Percentiles rank a stretch among this genome's conserved stretches.
Conservation (phyloP, 1,284 basidiomycete species). For the Puccinia triticina region DNA sequence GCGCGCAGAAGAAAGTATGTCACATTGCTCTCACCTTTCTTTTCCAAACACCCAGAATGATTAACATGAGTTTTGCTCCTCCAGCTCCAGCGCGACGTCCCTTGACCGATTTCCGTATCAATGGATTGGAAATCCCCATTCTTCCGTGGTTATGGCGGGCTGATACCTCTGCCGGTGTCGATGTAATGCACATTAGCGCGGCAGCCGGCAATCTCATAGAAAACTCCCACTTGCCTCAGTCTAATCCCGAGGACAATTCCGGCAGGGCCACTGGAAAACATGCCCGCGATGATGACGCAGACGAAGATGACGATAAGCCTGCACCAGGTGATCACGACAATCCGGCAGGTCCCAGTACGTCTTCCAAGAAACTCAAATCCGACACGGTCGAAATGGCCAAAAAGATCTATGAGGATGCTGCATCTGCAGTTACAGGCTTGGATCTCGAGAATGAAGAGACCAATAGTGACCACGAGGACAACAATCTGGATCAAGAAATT, state of each 20-base stretch:
- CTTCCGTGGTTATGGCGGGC: constrained; percentile 62
- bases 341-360: background rate
- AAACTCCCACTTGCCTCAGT: background rate
- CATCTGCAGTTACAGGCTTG: constrained; percentile 26
- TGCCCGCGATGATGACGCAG: constrained; percentile 10
- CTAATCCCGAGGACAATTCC: background rate
- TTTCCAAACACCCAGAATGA: no score
- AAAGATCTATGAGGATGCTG: constrained; percentile 28
- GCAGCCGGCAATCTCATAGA: background rate
- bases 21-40: background rate
- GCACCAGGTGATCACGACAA: background rate
- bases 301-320: background rate
- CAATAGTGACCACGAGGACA: constrained; percentile 30
- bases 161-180: background rate
- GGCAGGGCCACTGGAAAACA: constrained; percentile 19
- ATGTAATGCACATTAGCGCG: background rate
- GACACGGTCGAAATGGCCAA: constrained; percentile 21
- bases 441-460: constrained; percentile 33
- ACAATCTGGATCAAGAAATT: constrained; percentile 23
- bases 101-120: constrained; percentile 92
- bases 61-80: background rate
- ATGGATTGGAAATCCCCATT: constrained; percentile 74
- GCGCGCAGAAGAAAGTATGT: constrained; percentile 32
- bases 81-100: constrained; percentile 65
- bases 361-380: constrained; percentile 33